A percentile compares a stretch with the other conserved stretches of the same genome.
Evolutionary conservation across 106 monocot genomes (phyloP).

Genomic region (Agapanthus africanus): DNA sequence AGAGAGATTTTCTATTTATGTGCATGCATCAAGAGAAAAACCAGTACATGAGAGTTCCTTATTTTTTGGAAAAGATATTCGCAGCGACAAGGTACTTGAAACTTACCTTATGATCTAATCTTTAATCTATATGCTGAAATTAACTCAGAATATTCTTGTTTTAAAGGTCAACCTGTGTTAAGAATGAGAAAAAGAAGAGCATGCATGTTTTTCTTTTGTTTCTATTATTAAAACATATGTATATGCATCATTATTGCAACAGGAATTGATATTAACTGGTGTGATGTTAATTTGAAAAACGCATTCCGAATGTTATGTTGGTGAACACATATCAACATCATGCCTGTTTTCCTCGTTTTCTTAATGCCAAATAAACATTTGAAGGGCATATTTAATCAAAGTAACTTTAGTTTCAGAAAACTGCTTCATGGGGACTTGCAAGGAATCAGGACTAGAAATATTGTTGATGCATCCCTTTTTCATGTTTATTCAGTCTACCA

Average conservation of each 20-base stretch:
- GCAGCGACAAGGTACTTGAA: conserved; percentile 69
- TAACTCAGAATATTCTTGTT: not conserved
- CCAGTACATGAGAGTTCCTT: conserved; percentile 57
- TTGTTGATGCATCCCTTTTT: not conserved
- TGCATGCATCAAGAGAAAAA: conserved; percentile 83
- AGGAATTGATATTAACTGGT: not conserved
- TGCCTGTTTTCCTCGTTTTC: not conserved
- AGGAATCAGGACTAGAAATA: not conserved
- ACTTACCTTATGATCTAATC: not conserved
- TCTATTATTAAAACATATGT: not conserved
- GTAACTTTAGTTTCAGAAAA: not conserved
- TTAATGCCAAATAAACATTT: not conserved
- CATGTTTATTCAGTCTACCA: not conserved
- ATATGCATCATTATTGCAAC: conserved; percentile 1
- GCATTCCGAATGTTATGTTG: not conserved
- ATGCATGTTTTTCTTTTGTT: not conserved
- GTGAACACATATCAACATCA: not conserved
- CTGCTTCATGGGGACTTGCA: not conserved
- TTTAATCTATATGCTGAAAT: not conserved
- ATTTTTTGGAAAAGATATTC: conserved; percentile 62
- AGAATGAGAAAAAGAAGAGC: not conserved
- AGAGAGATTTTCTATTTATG: conserved; percentile 81
- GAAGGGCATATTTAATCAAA: not conserved
- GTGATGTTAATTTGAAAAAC: not conserved
- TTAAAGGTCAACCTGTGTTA: not conserved